Evolutionary conservation across 1,284 basidiomycete species (phyloP), one percentile per base, ranked within the genome.

Genomic region (Ceratobasidium theobromae): DNA sequence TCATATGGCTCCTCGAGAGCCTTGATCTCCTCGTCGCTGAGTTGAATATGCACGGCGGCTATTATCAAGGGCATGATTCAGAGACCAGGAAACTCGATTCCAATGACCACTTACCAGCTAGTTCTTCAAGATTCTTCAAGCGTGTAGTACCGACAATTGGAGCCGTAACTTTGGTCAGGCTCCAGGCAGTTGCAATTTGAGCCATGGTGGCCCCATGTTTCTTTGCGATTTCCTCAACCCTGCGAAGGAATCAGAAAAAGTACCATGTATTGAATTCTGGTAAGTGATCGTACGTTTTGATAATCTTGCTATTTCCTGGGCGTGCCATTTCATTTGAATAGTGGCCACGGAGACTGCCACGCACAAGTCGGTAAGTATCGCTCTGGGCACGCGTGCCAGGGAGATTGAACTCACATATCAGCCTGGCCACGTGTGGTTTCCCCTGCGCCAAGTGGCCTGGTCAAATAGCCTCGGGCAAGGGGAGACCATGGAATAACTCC

Each of bases 21-120:
- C 65, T 75, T 70, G 58, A 76, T 71, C 70, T 79, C 77, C 30
- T 78, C 78, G 8, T 73, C 64, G 0, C 73, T 74, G 49, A 79
- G 70, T 60, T 75, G 69, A 54, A 79, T 46, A 27, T 64, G 53
- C 18, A 68, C 53, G 11, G 55, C 67, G 38, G 58, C 67, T 68
- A 30, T 35, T 16, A 23, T 16, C 6, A 21, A 40, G 23, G 8
- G 14, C 6, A n/a, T 14, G 3, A 30, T n/a, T 58, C 11, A 51
- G 40, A 18, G 8, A 18, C 40, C 1, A 0, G 41, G 43, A 6
- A 21, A 45, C 35, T 30, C 12, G 16, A 18, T 41, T 21, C n/a
- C n/a, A n/a, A n/a, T n/a, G n/a, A n/a, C n/a, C 5, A 66, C 65
- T n/a, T 38, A 66, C 65, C 65, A 40, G 48, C 40, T 2, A 67